Evolutionary conservation across 805 yeast genomes (phyloP), one percentile per base, ranked within the genome.

Genomic region (Kazachstania psychrophila): DNA sequence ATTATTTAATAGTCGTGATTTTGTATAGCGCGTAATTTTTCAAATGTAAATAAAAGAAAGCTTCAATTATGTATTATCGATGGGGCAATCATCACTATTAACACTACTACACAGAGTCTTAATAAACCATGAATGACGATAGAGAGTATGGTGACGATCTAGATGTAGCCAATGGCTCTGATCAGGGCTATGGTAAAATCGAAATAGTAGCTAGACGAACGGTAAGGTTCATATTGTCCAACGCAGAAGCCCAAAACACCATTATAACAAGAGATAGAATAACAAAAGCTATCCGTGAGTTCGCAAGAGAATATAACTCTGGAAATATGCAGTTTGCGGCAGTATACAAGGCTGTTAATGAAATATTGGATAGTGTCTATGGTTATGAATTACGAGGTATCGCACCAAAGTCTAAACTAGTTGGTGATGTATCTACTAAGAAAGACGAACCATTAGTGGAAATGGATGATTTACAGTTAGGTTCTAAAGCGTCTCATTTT

Each of bases 351-450:
- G 40, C 41, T 12, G 36, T 51, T 13, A 52, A 55, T 32, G 13
- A 18, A 5, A 45, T 54, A 6, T 31, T 57, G n/a, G 30, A n/a
- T 6, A 51, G 48, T 37, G 44, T 52, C 10, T 55, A 45, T 38
- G 60, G 61, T 7, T 55, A 48, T 34, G 40, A 45, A 16, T 24
- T 57, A 16, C 35, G 33, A 19, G 53, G 58, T 1, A 34, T 50
- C 28, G 44, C 41, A 18, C 39, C 54, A 13, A 46, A 37, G 16
- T 23, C 14, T 9, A 31, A 23, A 14, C 23, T 13, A 10, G 22
- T 28, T 9, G 29, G 18, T 9, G 25, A 28, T 16, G 14, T 23
- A 3, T 13, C 19, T 19, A 29, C 26, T 13, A 31, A 13, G 9
- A 10, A 8, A 12, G 11, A 6, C 10, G 12, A 11, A 18, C 9